These are phyloP conservation scores for Kodamaea laetipori DNA, from an alignment of 805 yeast genomes.

Conservation along the genomic window DNA sequence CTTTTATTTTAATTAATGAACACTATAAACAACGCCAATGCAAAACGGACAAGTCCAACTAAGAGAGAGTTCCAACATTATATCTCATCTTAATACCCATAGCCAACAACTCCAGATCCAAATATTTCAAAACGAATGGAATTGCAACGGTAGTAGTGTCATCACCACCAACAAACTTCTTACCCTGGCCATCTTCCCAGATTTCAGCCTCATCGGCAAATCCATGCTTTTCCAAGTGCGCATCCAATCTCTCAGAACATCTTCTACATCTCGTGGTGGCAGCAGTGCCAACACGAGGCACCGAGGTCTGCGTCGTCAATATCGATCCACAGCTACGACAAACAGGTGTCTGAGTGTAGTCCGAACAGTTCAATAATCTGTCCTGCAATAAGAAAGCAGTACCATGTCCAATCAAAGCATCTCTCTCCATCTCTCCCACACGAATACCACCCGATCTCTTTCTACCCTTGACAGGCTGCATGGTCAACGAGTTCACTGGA, in stretches of 20 bases:
- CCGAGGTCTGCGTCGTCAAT: slow-evolving; percentile 84
- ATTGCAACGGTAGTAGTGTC: slow-evolving; percentile 94
- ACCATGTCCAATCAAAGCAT: slow-evolving; percentile 98
- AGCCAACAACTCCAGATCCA: slow-evolving; percentile 93
- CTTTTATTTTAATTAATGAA: slow-evolving; percentile 1
- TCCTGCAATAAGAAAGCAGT: slow-evolving; percentile 94
- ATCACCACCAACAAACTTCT: slow-evolving; percentile 86
- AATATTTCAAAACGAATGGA: slow-evolving; percentile 92
- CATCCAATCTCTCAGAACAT: slow-evolving; percentile 75
- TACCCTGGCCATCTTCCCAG: slow-evolving; percentile 98
- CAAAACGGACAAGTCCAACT: not conserved
- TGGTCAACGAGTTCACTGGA: slow-evolving; percentile 92
- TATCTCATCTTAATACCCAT: slow-evolving; percentile 96
- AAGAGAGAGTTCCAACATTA: slow-evolving; percentile 52
- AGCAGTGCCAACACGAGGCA: slow-evolving; percentile 83
- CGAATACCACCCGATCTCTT: slow-evolving; percentile 99
- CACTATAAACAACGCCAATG: slow-evolving; percentile 4
- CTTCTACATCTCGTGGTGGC: slow-evolving; percentile 85
- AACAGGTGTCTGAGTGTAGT: slow-evolving; percentile 86
- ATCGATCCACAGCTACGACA: slow-evolving; percentile 94
- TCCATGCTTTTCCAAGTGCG: slow-evolving; percentile 47
- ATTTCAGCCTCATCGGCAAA: slow-evolving; percentile 68
- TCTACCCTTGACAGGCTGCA: slow-evolving; percentile 99
- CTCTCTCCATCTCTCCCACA: slow-evolving; percentile 99
- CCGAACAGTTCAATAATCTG: slow-evolving; percentile 91